A percentile compares a stretch with the other conserved stretches of the same genome.
phyloP scores from a whole-genome alignment of 2,329 filamentous ascomycete genomes.

The Aphanocladium album region DNA sequence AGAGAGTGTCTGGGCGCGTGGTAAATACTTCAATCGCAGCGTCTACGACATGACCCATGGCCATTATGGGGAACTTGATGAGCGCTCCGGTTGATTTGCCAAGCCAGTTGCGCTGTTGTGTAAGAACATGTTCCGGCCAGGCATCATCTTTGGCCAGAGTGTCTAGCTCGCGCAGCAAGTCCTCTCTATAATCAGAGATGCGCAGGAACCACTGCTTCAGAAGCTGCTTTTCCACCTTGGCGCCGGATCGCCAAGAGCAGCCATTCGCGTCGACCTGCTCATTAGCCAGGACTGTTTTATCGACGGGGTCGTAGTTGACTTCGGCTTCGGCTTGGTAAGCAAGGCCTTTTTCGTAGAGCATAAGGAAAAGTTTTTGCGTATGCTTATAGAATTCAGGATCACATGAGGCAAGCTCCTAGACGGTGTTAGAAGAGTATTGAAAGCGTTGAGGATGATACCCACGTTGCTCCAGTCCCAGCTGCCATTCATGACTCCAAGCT shows the following conservation, averaged over 20 bases:
- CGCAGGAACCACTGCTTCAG: slow-evolving; percentile 88
- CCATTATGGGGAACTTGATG: slow-evolving; percentile 62
- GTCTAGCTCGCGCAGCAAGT: slow-evolving; percentile 66
- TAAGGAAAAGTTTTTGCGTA: slow-evolving; percentile 79
- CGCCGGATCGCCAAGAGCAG: slow-evolving; percentile 80
- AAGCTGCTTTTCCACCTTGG: slow-evolving; percentile 71
- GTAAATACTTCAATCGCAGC: slow-evolving; percentile 69
- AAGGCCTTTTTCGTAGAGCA: slow-evolving; percentile 66
- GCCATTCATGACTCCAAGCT: slow-evolving; percentile 73
- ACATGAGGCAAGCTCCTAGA: slow-evolving; percentile 76
- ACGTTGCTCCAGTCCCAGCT: slow-evolving; percentile 80
- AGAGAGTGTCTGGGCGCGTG: slow-evolving; percentile 80
- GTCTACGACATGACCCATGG: slow-evolving; percentile 34
- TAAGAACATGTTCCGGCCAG: slow-evolving; percentile 78
- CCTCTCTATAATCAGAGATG: slow-evolving; percentile 73
- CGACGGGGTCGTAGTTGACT: slow-evolving; percentile 87
- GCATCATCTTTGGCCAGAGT: slow-evolving; percentile 54
- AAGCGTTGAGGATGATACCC: slow-evolving; percentile 32
- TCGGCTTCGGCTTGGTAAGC: slow-evolving; percentile 79
- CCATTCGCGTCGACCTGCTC: slow-evolving; percentile 89
- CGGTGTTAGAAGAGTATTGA: background rate
- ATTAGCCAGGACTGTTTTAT: slow-evolving; percentile 85
- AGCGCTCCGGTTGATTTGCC: slow-evolving; percentile 71
- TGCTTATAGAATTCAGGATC: slow-evolving; percentile 84
- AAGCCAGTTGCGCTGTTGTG: slow-evolving; percentile 86